Percentiles rank a stretch among this genome's conserved stretches.
These are phyloP conservation scores for Skeletonema marinoi DNA, from an alignment of 108 stramenopile genomes.

Conservation along the genomic window DNA sequence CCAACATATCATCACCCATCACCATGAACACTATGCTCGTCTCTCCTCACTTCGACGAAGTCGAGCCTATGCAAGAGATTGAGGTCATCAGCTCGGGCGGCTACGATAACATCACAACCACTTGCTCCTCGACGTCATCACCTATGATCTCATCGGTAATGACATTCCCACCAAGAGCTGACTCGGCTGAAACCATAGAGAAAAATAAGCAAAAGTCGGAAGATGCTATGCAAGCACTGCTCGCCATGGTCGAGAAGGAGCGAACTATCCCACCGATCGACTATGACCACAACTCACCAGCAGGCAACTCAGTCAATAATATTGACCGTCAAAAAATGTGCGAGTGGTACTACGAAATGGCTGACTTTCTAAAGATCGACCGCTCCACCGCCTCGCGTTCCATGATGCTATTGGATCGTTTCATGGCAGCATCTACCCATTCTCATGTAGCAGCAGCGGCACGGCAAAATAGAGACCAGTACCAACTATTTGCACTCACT, in stretches of 20 bases:
- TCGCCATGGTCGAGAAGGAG: conserved; percentile 11
- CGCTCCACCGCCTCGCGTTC: conserved; percentile 41
- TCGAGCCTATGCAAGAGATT: conserved; percentile 38
- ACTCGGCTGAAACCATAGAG: not conserved
- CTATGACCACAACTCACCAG: not conserved
- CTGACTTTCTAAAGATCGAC: conserved; percentile 43
- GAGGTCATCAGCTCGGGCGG: conserved; percentile 39
- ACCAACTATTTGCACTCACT: conserved; percentile 43
- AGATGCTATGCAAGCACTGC: not conserved
- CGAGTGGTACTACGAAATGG: conserved; percentile 52
- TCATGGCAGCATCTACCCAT: conserved; percentile 28
- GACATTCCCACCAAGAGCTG: not conserved
- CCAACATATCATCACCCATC: not conserved
- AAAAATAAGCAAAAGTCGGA: not conserved
- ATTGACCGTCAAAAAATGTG: conserved; percentile 49
- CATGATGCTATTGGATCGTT: conserved; percentile 42
- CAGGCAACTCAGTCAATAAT: conserved; percentile 13
- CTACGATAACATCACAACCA: conserved; percentile 34
- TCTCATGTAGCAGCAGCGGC: not conserved
- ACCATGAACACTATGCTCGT: not conserved
- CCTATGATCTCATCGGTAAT: not conserved
- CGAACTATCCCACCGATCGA: conserved; percentile 10
- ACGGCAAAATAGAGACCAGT: conserved; percentile 23
- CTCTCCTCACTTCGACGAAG: not conserved
- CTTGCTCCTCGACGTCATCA: not conserved